phyloP scores from a whole-genome alignment of 495 filamentous ascomycete species.

The Neurospora sp. region DNA sequence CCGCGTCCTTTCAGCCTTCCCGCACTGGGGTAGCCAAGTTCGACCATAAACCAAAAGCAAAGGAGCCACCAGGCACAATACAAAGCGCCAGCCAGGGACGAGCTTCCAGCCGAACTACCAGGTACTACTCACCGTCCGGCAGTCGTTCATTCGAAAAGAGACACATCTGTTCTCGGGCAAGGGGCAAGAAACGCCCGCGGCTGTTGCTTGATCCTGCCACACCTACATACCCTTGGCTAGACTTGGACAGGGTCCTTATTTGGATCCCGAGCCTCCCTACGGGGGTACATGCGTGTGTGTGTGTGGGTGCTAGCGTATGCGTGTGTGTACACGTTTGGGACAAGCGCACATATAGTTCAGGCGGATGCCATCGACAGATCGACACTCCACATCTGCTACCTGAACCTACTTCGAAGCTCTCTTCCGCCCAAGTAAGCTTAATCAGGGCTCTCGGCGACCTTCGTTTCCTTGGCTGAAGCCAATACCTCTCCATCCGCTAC shows the following conservation, averaged over 20 bases:
- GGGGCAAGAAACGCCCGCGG: background rate
- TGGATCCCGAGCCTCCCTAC: background rate
- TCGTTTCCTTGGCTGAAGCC: background rate
- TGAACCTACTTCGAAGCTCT: background rate
- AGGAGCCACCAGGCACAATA: conserved; percentile 6
- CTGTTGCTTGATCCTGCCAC: background rate
- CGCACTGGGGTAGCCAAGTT: conserved; percentile 16
- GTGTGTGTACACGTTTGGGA: background rate
- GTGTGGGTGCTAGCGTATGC: background rate
- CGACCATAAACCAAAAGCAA: conserved; percentile 15
- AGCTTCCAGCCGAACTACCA: conserved; percentile 1
- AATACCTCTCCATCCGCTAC: background rate
- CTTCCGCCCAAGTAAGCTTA: background rate
- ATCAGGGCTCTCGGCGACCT: background rate
- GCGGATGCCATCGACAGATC: conserved; percentile 13
- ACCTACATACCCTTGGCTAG: background rate
- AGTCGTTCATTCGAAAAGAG: background rate
- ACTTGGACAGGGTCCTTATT: background rate
- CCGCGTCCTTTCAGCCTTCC: conserved; percentile 21
- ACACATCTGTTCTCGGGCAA: background rate
- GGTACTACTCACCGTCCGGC: background rate
- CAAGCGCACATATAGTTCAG: conserved; percentile 9
- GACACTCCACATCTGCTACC: conserved; percentile 15
- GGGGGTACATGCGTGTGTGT: background rate
- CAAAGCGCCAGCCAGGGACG: conserved; percentile 9